Evolutionary conservation across 441 rosid genomes (phyloP), one percentile per base, ranked within the genome.

Genomic region (Metrosideros polymorpha): DNA sequence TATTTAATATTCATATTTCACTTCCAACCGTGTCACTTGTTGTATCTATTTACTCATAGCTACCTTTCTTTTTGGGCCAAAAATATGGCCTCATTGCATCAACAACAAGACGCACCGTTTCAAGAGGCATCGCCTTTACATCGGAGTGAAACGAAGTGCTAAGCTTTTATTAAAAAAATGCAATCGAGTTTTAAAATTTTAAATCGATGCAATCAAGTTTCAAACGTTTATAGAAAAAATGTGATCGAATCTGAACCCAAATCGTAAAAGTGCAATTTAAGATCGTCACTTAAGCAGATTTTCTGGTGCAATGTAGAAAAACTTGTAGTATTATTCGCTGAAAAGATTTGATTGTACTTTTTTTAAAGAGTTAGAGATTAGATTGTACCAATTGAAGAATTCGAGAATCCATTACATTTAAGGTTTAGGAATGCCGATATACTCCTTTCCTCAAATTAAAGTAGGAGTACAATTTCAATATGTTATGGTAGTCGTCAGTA

Each of bases 261-360:
- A 3, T 35, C 0, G 2, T 35, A 35, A 71, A 13, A 22, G 14
- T 9, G 79, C 6, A 9, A 22, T 66, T 35, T 19, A 66, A 18
- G 4, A 9, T 0, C 0, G 77, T 35, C 6, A 1, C 0, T 63
- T 32, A 0, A 18, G 39, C 15, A 18, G 22, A 19, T 4, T 66
- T 59, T 29, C 1, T n/a, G 7, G 22, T 6, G 10, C 10, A 17
- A 14, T 0, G 2, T 4, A 29, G 4, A 59, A 13, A 2, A 3
- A 2, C 12, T 0, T 5, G 4, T 35, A 35, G 2, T 19, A 0
- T 19, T 71, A 5, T 71, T 19, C 0, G 2, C 9, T 1, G 0
- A 35, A 71, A 71, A 35, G 10, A 6, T 1, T 1, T 19, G 15
- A 66, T 35, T 0, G 0, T 13, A 0, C 2, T 0, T 35, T 66